phyloP scores from a whole-genome alignment of 2,329 filamentous ascomycete genomes.

The Cordyceps javanica region DNA sequence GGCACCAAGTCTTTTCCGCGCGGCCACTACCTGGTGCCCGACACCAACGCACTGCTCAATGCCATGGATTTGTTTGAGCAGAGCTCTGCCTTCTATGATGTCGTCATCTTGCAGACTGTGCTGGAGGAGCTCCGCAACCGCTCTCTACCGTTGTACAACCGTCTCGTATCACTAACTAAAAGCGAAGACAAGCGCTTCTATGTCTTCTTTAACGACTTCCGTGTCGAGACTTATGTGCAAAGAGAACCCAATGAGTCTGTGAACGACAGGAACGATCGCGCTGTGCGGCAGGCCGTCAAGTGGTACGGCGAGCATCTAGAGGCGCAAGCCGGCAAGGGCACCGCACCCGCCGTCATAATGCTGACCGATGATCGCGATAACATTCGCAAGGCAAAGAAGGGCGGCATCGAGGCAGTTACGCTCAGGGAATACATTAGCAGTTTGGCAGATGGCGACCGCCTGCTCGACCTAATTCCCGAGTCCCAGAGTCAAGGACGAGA shows the following conservation, averaged over 20 bases:
- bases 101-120: constrained; percentile 93
- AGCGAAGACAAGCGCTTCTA: constrained; percentile 97
- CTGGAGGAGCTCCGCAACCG: constrained; percentile 93
- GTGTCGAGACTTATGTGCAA: constrained; percentile 80
- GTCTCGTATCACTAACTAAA: constrained; percentile 81
- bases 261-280: constrained; percentile 94
- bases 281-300: constrained; percentile 75
- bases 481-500: constrained; percentile 57
- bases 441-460: constrained; percentile 73
- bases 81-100: constrained; percentile 85
- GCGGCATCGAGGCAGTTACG: constrained; percentile 64
- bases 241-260: constrained; percentile 75
- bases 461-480: constrained; percentile 91
- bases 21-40: constrained; percentile 90
- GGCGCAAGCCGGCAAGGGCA: constrained; percentile 41
- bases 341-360: constrained; percentile 76
- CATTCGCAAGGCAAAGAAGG: constrained; percentile 70
- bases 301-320: constrained; percentile 87
- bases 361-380: constrained; percentile 91
- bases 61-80: constrained; percentile 98
- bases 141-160: constrained; percentile 90
- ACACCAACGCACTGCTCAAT: constrained; percentile 91
- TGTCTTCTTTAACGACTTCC: constrained; percentile 98
- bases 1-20: constrained; percentile 75
- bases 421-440: constrained; percentile 74